These are phyloP conservation scores for Flaveria ramosissima DNA, from an alignment of 129 eudicot species.

Conservation along the genomic window DNA sequence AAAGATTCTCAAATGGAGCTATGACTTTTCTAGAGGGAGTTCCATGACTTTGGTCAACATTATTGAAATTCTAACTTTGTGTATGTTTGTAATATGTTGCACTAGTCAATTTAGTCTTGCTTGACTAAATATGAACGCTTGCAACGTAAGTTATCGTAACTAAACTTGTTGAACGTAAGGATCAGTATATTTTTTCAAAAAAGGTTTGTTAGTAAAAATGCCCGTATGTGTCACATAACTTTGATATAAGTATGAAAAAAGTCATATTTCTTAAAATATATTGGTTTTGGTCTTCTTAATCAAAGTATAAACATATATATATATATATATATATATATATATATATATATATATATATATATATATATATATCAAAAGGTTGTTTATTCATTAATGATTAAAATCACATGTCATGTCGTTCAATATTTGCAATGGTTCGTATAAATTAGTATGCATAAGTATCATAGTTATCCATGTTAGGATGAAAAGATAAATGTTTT, in stretches of 20 bases:
- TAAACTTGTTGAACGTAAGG: neutral
- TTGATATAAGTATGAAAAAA: neutral
- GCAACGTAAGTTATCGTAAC: too few species aligned
- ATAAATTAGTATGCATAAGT: neutral
- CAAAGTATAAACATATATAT: too few species aligned
- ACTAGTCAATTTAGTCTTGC: constrained; percentile 12
- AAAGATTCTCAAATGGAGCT: neutral
- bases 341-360: too few species aligned
- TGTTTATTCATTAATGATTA: neutral
- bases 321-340: too few species aligned
- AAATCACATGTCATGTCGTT: neutral
- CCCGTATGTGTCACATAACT: neutral
- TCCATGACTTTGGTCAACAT: constrained; percentile 19
- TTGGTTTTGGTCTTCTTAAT: neutral
- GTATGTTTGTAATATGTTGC: neutral
- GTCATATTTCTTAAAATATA: neutral
- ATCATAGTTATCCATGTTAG: neutral
- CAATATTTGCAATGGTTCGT: neutral
- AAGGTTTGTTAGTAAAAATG: neutral
- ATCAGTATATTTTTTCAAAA: neutral
- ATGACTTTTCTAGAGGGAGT: constrained; percentile 27
- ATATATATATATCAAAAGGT: neutral
- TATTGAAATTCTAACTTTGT: neutral
- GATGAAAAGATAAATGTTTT: neutral
- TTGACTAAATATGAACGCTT: neutral